Conservation (phyloP, 257 asterid species). For the Hygrophila difformis region DNA sequence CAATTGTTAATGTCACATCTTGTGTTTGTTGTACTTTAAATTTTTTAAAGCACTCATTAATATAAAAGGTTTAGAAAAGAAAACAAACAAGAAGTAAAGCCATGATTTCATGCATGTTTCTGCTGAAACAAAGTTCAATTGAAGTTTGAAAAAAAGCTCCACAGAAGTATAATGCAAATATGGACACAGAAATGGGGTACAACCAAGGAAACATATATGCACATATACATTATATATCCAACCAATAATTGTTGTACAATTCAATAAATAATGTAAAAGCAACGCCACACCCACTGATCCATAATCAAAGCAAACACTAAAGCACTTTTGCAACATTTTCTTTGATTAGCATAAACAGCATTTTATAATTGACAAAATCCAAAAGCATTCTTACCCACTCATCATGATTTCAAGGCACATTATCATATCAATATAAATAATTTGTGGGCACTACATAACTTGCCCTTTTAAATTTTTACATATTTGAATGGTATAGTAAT, state of each 20-base stretch:
- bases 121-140: constrained; percentile 9
- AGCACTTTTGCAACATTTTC: constrained; percentile 44
- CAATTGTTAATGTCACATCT: not conserved
- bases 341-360: constrained; percentile 22
- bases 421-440: too few species aligned
- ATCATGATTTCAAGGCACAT: constrained; percentile 48
- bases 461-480: not conserved
- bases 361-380: constrained; percentile 25
- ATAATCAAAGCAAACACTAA: constrained; percentile 59
- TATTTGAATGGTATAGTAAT: constrained; percentile 1
- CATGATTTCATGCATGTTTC: constrained; percentile 26
- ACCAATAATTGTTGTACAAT: constrained; percentile 32
- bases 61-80: not conserved
- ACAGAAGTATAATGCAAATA: not conserved
- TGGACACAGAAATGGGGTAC: not conserved
- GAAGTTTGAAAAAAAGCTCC: constrained; percentile 13
- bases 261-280: constrained; percentile 28
- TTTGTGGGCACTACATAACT: constrained; percentile 21
- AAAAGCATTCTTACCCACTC: constrained; percentile 34
- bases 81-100: constrained; percentile 4
- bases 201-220: constrained; percentile 12
- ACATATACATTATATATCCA: too few species aligned
- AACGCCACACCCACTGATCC: constrained; percentile 32
- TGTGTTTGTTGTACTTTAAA: not conserved
- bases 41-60: not conserved